Evolutionary conservation across 208 protist genomes (phyloP), one percentile per base, ranked within the genome.

Genomic region (Herpetomonas samuelpessoai): DNA sequence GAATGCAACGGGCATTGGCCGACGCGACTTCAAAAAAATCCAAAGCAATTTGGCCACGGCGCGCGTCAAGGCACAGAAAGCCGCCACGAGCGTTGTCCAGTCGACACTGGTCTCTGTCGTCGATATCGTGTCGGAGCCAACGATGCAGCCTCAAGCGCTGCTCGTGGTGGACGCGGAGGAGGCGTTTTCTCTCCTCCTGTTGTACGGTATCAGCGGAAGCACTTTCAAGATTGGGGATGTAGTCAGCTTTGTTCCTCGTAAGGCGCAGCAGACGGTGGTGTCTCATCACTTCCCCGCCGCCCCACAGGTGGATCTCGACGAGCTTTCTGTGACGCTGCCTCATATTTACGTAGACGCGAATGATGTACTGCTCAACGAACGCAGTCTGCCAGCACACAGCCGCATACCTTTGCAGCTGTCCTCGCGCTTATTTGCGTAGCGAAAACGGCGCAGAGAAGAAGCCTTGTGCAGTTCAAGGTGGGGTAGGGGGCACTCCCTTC

Each of bases 401-500:
- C 62, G 64, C 27, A 73, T 79, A 27, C 61, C 76, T 16, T 71
- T 90, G 24, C 82, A 80, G 38, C 75, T 94, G 57, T 83, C 79
- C 1, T 91, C 88, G 41, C 72, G 83, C 25, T 62, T 94, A 19
- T 94, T 94, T 67, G 68, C 83, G 10, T 94, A 73, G 77, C 22
- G 21, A 46, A 58, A 45, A 58, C 56, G 24, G 53, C 56, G 44
- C 25, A 65, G 39, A 57, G 57, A n/a, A n/a, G n/a, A n/a, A n/a
- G n/a, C n/a, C n/a, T n/a, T n/a, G n/a, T n/a, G n/a, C n/a, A n/a
- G n/a, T n/a, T n/a, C n/a, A n/a, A n/a, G n/a, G n/a, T n/a, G n/a
- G 50, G 9, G 50, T 21, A 65, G 53, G 28, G 22, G 25, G 21
- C 7, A 35, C 4, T 55, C 41, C 18, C n/a, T n/a, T n/a, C n/a